These are phyloP conservation scores for Aspergillus novofumigatus DNA, from an alignment of 2,329 filamentous ascomycete species.

Conservation along the genomic window DNA sequence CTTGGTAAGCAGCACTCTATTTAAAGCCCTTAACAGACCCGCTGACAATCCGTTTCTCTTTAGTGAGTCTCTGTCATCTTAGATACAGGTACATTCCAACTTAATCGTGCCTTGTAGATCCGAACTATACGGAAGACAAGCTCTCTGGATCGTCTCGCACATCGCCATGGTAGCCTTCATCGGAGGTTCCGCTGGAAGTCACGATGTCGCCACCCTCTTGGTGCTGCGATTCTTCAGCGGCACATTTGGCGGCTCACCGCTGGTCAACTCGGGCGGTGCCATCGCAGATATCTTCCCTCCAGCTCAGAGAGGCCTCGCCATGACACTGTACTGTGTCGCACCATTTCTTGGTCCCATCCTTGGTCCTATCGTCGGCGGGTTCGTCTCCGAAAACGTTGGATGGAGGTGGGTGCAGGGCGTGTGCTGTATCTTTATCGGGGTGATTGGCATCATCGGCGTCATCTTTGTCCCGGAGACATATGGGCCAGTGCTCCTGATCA, in stretches of 20 bases:
- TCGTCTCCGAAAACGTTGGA: constrained; percentile 3
- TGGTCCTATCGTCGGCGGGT: constrained; percentile 5
- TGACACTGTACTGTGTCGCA: constrained; percentile 3
- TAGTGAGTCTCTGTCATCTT: background rate
- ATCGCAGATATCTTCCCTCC: constrained; percentile 5
- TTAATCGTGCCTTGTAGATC: background rate
- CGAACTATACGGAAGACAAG: background rate
- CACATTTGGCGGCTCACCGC: constrained; percentile 22
- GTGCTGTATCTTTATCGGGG: background rate
- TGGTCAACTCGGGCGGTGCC: constrained; percentile 1
- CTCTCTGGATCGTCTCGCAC: background rate
- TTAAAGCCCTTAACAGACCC: background rate
- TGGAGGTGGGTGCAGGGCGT: constrained; percentile 7
- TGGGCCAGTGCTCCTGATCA: constrained; percentile 1
- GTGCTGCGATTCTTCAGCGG: constrained; percentile 55
- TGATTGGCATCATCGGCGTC: background rate
- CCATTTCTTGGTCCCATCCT: constrained; percentile 4
- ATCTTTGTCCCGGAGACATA: constrained; percentile 5
- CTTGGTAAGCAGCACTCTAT: constrained; percentile 20
- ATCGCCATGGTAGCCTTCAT: background rate
- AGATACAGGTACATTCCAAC: background rate
- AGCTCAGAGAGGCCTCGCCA: constrained; percentile 3
- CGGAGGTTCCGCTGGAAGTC: constrained; percentile 44
- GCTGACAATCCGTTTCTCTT: constrained; percentile 33
- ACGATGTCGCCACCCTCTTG: constrained; percentile 54